phyloP scores from a whole-genome alignment of 345 rosid genomes.

The Stellera chamaejasme region DNA sequence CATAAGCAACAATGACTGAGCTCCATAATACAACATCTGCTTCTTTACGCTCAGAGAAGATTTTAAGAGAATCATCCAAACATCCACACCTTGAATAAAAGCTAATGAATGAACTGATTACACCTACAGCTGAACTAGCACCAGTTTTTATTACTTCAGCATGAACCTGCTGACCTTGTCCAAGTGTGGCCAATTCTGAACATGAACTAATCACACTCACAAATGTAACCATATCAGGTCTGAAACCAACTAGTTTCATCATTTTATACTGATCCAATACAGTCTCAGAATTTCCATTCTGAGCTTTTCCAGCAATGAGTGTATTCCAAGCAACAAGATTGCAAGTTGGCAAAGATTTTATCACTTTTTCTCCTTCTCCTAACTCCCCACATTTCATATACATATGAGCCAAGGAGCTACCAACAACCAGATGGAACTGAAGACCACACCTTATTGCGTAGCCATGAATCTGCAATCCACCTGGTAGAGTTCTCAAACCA shows the following conservation, averaged over 20 bases:
- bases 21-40: constrained; percentile 76
- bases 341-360: constrained; percentile 36
- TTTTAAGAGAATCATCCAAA: constrained; percentile 51
- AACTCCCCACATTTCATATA: constrained; percentile 58
- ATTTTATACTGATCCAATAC: constrained; percentile 39
- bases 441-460: constrained; percentile 42
- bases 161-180: constrained; percentile 77
- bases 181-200: constrained; percentile 60
- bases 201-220: constrained; percentile 65
- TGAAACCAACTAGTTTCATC: constrained; percentile 51
- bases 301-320: constrained; percentile 59
- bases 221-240: constrained; percentile 57
- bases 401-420: constrained; percentile 67
- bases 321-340: constrained; percentile 68
- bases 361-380: constrained; percentile 51
- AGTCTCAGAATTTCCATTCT: constrained; percentile 43
- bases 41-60: constrained; percentile 40
- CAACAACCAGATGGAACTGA: constrained; percentile 42
- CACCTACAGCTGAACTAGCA: constrained; percentile 34
- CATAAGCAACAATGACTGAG: constrained; percentile 74
- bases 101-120: constrained; percentile 54
- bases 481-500: constrained; percentile 30
- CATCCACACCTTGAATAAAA: constrained; percentile 78
- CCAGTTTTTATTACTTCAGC: constrained; percentile 58
- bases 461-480: constrained; percentile 56